Conservation (phyloP, 1,284 basidiomycete species). For the Sporisorium iseilematis-ciliati region DNA sequence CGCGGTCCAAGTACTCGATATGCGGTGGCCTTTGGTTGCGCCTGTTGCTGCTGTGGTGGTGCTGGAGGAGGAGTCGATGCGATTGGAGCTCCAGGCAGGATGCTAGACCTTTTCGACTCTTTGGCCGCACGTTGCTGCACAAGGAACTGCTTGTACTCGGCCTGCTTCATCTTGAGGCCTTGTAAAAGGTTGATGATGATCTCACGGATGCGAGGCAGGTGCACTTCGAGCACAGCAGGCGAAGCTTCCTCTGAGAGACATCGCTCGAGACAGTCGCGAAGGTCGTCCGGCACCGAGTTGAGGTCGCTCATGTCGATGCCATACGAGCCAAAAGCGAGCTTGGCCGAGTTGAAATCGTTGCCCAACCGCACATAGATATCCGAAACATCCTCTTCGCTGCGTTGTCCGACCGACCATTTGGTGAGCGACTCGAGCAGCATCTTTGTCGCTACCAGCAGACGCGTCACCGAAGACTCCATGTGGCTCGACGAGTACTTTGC, state of each 20-base stretch:
- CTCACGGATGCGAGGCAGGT: conserved; percentile 88
- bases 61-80: conserved; percentile 27
- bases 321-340: conserved; percentile 85
- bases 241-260: conserved; percentile 91
- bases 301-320: conserved; percentile 95
- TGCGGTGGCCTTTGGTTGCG: conserved; percentile 4
- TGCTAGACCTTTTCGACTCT: conserved; percentile 30
- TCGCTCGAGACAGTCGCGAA: conserved; percentile 87
- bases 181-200: conserved; percentile 94
- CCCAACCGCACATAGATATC: conserved; percentile 96
- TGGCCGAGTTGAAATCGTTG: conserved; percentile 95
- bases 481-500: conserved; percentile 62
- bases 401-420: conserved; percentile 74
- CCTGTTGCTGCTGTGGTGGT: conserved; percentile 10
- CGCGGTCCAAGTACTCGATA: conserved; percentile 29
- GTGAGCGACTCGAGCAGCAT: conserved; percentile 91
- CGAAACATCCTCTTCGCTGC: conserved; percentile 87
- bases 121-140: conserved; percentile 53
- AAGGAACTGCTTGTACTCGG: conserved; percentile 74
- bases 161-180: conserved; percentile 91
- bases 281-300: conserved; percentile 85
- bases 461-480: conserved; percentile 91
- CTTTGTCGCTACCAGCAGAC: conserved; percentile 93
- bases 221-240: conserved; percentile 84
- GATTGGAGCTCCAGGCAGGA: conserved; percentile 10